phyloP scores from a whole-genome alignment of 345 rosid genomes.

The Brassica carinata region DNA sequence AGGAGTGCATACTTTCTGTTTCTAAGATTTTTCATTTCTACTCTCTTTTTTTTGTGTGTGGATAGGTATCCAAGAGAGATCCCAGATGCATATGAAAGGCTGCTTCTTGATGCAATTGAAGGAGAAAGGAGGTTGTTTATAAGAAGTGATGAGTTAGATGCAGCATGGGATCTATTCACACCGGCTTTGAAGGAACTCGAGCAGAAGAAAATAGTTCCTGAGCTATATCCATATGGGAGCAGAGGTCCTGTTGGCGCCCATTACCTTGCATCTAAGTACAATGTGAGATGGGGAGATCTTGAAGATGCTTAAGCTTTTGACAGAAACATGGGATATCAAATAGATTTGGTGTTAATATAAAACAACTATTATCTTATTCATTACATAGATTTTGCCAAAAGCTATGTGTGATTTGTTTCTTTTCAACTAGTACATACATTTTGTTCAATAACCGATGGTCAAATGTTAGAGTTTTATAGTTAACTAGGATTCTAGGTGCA shows the following conservation, averaged over 20 bases:
- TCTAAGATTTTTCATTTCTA: background rate
- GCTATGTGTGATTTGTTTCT: background rate
- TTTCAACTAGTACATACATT: background rate
- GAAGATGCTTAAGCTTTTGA: slow-evolving; percentile 45
- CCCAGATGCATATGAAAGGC: slow-evolving; percentile 92
- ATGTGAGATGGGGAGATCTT: slow-evolving; percentile 92
- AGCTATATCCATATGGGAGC: slow-evolving; percentile 88
- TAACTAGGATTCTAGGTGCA: too few species aligned
- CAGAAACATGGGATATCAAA: background rate
- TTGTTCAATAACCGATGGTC: background rate
- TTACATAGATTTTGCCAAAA: background rate
- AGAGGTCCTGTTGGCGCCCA: slow-evolving; percentile 90
- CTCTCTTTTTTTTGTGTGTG: background rate
- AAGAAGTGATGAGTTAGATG: slow-evolving; percentile 90
- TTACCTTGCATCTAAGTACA: slow-evolving; percentile 90
- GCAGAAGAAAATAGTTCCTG: slow-evolving; percentile 66
- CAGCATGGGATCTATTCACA: slow-evolving; percentile 81
- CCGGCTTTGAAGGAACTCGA: slow-evolving; percentile 76
- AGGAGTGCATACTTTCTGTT: background rate
- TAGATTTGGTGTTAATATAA: slow-evolving; percentile 11
- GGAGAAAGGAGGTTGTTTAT: slow-evolving; percentile 84
- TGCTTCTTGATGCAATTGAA: slow-evolving; percentile 80
- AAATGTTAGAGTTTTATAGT: background rate
- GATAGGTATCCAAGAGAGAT: slow-evolving; percentile 72
- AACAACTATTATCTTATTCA: background rate